Conservation (phyloP, 257 asterid species). For the Nicotiana attenuata region DNA sequence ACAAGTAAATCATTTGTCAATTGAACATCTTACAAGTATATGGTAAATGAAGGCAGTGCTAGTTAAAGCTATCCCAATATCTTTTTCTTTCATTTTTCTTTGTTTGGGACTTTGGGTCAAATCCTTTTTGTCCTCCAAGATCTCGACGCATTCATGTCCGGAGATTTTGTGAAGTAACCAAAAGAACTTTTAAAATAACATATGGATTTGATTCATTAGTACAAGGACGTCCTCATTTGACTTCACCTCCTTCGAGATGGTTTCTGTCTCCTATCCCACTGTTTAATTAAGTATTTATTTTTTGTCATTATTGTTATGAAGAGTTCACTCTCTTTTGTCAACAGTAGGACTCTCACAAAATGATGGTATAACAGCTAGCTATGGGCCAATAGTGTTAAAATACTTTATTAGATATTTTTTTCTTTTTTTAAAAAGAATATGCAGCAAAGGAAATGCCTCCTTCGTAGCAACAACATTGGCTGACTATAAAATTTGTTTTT, state of each 20-base stretch:
- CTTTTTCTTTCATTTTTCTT: neutral
- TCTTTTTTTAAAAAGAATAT: neutral
- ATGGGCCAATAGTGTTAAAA: neutral
- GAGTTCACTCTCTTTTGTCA: neutral
- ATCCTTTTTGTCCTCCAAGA: conserved; percentile 9
- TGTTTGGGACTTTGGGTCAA: neutral
- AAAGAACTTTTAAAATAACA: neutral
- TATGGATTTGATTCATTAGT: neutral
- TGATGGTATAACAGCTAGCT: neutral
- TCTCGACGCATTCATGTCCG: neutral
- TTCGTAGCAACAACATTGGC: neutral
- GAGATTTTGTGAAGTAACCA: neutral
- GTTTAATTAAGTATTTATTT: neutral
- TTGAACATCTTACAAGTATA: neutral
- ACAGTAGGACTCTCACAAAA: conserved; percentile 4
- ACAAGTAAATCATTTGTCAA: neutral
- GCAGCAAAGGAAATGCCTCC: neutral
- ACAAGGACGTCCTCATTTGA: neutral
- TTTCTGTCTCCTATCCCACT: neutral
- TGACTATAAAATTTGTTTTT: neutral
- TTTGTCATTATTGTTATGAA: neutral
- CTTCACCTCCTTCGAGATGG: conserved; percentile 3
- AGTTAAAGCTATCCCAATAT: neutral
- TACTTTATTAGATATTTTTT: neutral
- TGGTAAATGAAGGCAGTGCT: neutral